Conservation (phyloP, 768 basidiomycete species). For the Lentinula edodes region DNA sequence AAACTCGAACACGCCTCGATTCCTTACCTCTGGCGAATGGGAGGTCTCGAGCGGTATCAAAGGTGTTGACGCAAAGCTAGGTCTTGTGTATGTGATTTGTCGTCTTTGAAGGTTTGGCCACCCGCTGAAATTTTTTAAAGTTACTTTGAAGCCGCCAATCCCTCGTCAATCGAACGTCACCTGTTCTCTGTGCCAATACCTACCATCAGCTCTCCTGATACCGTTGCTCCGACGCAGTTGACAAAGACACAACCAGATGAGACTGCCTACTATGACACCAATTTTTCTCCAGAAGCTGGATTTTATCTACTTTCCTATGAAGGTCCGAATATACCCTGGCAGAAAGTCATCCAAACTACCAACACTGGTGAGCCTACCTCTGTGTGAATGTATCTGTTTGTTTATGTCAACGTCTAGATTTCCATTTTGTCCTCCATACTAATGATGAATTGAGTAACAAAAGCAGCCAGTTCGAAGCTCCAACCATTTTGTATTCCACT, state of each 20-base stretch:
- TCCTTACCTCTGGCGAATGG: slow-evolving; percentile 86
- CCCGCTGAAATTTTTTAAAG: slow-evolving; percentile 31
- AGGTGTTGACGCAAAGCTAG: slow-evolving; percentile 62
- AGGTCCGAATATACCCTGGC: slow-evolving; percentile 86
- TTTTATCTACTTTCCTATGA: slow-evolving; percentile 78
- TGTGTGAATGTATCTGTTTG: not conserved
- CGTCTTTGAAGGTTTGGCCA: slow-evolving; percentile 6
- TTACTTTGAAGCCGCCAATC: slow-evolving; percentile 85
- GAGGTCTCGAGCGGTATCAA: slow-evolving; percentile 63
- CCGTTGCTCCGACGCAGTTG: slow-evolving; percentile 38
- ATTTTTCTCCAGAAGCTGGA: slow-evolving; percentile 81
- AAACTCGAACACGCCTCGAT: slow-evolving; percentile 61
- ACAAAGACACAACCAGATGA: slow-evolving; percentile 39
- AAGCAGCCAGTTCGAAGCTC: slow-evolving; percentile 62
- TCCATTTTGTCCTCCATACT: slow-evolving; percentile 61
- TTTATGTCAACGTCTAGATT: slow-evolving; percentile 32
- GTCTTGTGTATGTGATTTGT: slow-evolving; percentile 58
- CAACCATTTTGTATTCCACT: slow-evolving; percentile 65
- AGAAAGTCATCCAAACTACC: slow-evolving; percentile 61
- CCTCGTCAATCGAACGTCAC: slow-evolving; percentile 77
- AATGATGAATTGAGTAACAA: slow-evolving; percentile 65
- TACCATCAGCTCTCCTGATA: slow-evolving; percentile 27
- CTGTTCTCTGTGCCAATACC: slow-evolving; percentile 80
- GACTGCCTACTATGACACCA: slow-evolving; percentile 51
- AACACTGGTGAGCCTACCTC: slow-evolving; percentile 27